phyloP scores from a whole-genome alignment of 2,329 filamentous ascomycete species.

The Colletotrichum sp. region DNA sequence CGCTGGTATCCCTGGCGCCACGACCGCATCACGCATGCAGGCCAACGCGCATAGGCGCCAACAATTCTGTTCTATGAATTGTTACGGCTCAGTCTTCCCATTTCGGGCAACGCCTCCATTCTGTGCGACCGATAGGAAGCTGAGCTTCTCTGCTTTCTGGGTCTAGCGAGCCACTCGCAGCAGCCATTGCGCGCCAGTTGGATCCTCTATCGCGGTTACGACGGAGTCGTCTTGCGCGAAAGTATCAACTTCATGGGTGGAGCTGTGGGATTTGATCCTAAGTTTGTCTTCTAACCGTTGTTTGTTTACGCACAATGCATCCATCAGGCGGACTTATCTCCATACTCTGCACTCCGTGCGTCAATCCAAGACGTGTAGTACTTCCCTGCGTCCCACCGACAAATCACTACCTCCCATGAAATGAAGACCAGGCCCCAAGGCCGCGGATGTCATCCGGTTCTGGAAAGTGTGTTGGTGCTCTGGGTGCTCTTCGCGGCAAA shows the following conservation, averaged over 20 bases:
- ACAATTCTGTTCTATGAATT: not conserved
- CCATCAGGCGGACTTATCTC: not conserved
- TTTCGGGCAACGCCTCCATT: not conserved
- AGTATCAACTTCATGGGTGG: not conserved
- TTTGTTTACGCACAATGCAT: not conserved
- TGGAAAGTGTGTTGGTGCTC: constrained; percentile 13
- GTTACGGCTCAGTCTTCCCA: not conserved
- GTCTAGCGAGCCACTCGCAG: not conserved
- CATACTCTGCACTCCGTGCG: not conserved
- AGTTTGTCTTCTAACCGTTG: not conserved
- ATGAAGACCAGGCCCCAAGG: not conserved
- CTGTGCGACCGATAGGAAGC: not conserved
- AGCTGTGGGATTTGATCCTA: not conserved
- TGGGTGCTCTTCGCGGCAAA: constrained; percentile 17
- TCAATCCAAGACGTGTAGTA: constrained; percentile 6
- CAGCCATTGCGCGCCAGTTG: not conserved
- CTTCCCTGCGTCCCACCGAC: not conserved
- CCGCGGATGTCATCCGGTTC: constrained; percentile 11
- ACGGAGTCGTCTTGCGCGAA: not conserved
- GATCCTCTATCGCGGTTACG: not conserved
- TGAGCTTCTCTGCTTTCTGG: not conserved
- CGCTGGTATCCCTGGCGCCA: constrained; percentile 16
- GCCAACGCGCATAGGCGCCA: constrained; percentile 22
- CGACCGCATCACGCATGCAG: constrained; percentile 19
- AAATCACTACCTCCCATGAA: constrained; percentile 6